Evolutionary conservation across 352 stramenopile genomes (phyloP), one percentile per base, ranked within the genome.

Genomic region (Poterioochromonas sp.): DNA sequence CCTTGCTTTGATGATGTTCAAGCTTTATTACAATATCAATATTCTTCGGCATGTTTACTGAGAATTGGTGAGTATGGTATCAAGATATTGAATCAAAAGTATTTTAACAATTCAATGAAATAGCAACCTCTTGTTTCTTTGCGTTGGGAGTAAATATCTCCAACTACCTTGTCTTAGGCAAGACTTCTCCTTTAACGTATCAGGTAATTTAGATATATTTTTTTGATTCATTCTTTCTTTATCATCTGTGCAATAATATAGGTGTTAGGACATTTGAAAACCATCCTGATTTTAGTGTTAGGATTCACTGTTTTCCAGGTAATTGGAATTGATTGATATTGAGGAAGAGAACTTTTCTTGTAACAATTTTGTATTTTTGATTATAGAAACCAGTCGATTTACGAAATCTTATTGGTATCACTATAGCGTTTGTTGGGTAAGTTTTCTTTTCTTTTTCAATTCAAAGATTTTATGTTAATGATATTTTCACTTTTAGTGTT

Each of bases 131-230:
- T 15, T 83, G 80, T 74, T 70, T 77, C 1, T 49, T 83, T 0
- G 80, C 80, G 26, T 80, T 83, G 32, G 80, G 39, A 47, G 80
- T 82, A 0, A 83, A 83, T 74, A 81, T 83, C 20, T 76, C 80
- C 0, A 83, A 83, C 76, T 83, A 83, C 71, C 47, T 82, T n/a
- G 80, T 83, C 22, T 77, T 83, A 0, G 80, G 80, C 22, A 81
- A 80, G 58, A 83, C 80, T 37, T 76, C 44, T 29, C 80, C 80
- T 39, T 77, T 83, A 11, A 83, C 80, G 0, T 83, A 83, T 47
- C 80, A 83, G 73, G 76, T 68, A n/a, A n/a, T n/a, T n/a, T n/a
- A n/a, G n/a, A n/a, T n/a, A n/a, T n/a, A n/a, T n/a, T 22, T 49
- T 22, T 53, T 53, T 20, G 22, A 53, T 11, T 53, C 22, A 53